Base-by-base conservation (phyloP, 23 red algal species). In the Gracilariopsis chorda region DNA sequence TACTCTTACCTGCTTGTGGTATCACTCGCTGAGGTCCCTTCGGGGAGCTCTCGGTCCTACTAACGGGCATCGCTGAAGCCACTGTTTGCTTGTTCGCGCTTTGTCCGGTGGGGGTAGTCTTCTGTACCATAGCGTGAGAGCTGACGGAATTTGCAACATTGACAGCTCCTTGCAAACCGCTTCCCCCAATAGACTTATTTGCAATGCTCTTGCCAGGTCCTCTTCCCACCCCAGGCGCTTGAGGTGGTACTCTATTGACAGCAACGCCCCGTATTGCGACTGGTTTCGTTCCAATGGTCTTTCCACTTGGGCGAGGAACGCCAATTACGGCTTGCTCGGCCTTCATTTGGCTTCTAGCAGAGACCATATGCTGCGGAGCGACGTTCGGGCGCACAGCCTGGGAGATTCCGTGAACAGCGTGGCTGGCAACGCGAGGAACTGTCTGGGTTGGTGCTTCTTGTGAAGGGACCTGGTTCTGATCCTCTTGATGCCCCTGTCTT, bases 1-100 rank as follows among this genome's bases (percentile, higher is more conserved):
- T 43, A 46, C 57, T 70, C 62, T 71, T 86, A 17, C 40, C 62
- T 11, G 67, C 67, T 73, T 73, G 67, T 11, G 67, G 67, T 7
- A 73, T 42, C 11, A 46, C 32, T 47, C 47, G 42, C 32, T 73
- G 67, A 13, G 28, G 39, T 20, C 28, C 67, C 4, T 44, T 73
- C 55, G 55, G 40, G 8, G 40, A 73, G n/a, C 40, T 73, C 4
- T 12, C 28, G 16, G 67, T 36, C 28, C 75, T 80, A 19, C 75
- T 46, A 17, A 53, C 75, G 2, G 52, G 25, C 30, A 80, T 29
- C 27, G 42, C 47, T 19, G 67, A 44, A 4, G 33, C 67, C 6
- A 24, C 37, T n/a, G 47, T 24, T 73, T 73, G 67, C 7, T 73
- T 73, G 16, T 45, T 42, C 2, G 7, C 12, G 5, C 67, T 8